A percentile compares a stretch with the other conserved stretches of the same genome.
These are phyloP conservation scores for Talaromyces sp. DNA, from an alignment of 2,329 filamentous ascomycete species.

Conservation along the genomic window DNA sequence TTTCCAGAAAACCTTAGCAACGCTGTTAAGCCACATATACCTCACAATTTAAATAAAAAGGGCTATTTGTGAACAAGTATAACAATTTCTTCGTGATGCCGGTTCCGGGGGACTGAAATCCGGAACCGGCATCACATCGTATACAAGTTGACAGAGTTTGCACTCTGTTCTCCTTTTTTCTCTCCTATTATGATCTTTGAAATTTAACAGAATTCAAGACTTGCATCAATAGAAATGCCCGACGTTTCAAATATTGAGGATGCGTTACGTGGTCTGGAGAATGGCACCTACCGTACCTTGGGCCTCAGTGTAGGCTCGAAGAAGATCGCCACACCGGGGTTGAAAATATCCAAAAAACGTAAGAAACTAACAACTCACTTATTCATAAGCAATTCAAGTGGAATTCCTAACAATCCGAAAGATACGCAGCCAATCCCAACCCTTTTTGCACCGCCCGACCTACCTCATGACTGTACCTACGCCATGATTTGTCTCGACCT, in stretches of 20 bases:
- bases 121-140: neutral
- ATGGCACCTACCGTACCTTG: constrained; percentile 4
- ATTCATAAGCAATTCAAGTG: neutral
- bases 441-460: neutral
- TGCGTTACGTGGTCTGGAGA: neutral
- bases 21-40: neutral
- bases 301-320: constrained; percentile 5
- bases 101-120: neutral
- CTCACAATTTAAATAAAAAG: neutral
- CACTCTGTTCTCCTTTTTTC: neutral
- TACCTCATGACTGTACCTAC: constrained; percentile 7
- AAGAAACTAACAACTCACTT: neutral
- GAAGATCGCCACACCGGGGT: constrained; percentile 1
- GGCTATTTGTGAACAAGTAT: neutral
- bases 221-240: neutral
- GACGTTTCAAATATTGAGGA: constrained; percentile 6
- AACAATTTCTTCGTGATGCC: neutral
- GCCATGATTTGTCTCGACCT: constrained; percentile 33
- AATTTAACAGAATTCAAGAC: neutral
- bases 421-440: constrained; percentile 7
- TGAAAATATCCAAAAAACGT: constrained; percentile 6
- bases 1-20: neutral
- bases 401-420: neutral
- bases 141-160: neutral
- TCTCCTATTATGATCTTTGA: neutral